A percentile compares a stretch with the other conserved stretches of the same genome.
phyloP scores from a whole-genome alignment of 352 stramenopile species.

The Pythium aquatile region DNA sequence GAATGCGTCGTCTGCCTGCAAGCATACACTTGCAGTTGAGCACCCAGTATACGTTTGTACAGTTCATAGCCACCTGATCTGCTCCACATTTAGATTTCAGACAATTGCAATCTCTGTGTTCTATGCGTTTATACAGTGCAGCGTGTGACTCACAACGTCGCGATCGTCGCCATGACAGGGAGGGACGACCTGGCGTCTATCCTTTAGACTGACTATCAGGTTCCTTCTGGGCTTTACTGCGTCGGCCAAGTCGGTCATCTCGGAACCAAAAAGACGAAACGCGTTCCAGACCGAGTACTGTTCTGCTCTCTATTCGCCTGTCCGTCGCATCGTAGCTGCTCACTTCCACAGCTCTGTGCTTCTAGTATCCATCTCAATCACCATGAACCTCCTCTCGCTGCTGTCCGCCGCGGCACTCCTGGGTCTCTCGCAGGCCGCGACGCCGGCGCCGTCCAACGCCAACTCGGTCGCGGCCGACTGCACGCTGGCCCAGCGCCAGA shows the following conservation, averaged over 20 bases:
- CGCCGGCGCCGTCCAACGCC: slow-evolving; percentile 7
- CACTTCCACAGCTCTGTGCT: background rate
- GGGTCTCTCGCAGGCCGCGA: slow-evolving; percentile 22
- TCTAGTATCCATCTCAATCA: background rate
- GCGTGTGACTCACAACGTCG: slow-evolving; percentile 3
- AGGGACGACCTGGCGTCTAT: slow-evolving; percentile 26
- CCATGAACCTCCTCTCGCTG: slow-evolving; percentile 40
- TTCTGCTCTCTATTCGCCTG: background rate
- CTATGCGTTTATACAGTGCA: slow-evolving; percentile 5
- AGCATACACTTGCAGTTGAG: slow-evolving; percentile 2
- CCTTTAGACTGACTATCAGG: background rate
- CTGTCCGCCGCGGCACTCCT: slow-evolving; percentile 17
- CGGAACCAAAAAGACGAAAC: background rate
- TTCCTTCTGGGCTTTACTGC: slow-evolving; percentile 1
- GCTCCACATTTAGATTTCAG: background rate
- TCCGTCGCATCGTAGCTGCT: background rate
- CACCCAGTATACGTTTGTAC: background rate
- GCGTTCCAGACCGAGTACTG: background rate
- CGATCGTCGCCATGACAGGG: slow-evolving; percentile 8
- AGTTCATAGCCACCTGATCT: background rate
- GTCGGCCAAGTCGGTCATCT: background rate
- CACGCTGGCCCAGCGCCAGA: slow-evolving; percentile 45
- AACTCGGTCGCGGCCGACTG: slow-evolving; percentile 43
- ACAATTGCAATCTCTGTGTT: background rate
- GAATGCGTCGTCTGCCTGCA: background rate